A percentile compares a stretch with the other conserved stretches of the same genome.
These are phyloP conservation scores for Chrysoporthe deuterocubensis DNA, from an alignment of 2,329 filamentous ascomycete genomes.

Conservation along the genomic window DNA sequence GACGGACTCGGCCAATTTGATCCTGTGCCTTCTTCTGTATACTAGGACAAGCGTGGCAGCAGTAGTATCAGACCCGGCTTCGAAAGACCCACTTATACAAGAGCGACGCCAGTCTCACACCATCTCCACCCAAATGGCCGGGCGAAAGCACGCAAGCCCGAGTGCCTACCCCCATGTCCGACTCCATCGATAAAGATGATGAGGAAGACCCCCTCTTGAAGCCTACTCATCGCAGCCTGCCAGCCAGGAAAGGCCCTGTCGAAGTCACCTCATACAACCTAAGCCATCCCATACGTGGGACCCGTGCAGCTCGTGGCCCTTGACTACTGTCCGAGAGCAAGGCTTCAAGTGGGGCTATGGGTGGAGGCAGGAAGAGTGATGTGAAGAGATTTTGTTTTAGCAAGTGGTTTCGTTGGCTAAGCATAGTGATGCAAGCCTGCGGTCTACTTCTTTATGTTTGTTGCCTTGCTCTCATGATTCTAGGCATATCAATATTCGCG, in stretches of 20 bases:
- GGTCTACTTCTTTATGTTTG: slow-evolving; percentile 11
- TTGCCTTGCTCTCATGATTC: slow-evolving; percentile 16
- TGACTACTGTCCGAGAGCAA: neutral
- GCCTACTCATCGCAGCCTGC: slow-evolving; percentile 7
- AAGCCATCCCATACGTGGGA: slow-evolving; percentile 5
- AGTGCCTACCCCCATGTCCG: slow-evolving; percentile 4
- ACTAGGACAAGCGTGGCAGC: no score
- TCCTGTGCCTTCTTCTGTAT: no score
- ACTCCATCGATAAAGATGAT: slow-evolving; percentile 20
- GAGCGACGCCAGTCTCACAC: neutral
- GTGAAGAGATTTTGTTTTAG: neutral
- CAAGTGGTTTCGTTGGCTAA: slow-evolving; percentile 13
- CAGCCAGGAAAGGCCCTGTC: neutral
- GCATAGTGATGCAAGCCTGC: slow-evolving; percentile 12
- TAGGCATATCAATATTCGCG: slow-evolving; percentile 16
- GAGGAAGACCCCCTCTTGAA: slow-evolving; percentile 17
- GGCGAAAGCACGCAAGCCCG: neutral
- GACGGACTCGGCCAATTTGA: no score
- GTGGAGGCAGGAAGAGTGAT: no score
- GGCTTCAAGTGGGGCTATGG: no score
- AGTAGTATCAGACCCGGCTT: no score
- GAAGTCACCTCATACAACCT: neutral
- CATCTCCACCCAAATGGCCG: neutral
- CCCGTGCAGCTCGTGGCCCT: slow-evolving; percentile 4
- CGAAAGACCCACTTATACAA: no score